Conservation (phyloP, 2,329 filamentous ascomycete genomes). For the Penicillium sp. region DNA sequence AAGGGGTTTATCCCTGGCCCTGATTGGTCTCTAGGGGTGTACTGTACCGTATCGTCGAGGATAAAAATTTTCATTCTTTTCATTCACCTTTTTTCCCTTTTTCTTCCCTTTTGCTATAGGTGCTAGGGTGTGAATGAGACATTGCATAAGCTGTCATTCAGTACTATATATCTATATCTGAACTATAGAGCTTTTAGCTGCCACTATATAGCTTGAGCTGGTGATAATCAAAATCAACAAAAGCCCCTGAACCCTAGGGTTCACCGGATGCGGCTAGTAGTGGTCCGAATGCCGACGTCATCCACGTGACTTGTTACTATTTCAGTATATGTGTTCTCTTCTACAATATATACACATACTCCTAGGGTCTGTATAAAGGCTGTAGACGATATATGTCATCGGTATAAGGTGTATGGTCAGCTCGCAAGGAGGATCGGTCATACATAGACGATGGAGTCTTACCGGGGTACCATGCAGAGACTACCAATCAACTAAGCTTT, state of each 20-base stretch:
- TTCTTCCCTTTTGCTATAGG: neutral
- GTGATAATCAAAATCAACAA: neutral
- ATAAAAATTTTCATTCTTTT: constrained; percentile 8
- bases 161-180: neutral
- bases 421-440: neutral
- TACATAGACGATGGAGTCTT: neutral
- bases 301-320: constrained; percentile 11
- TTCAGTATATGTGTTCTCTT: neutral
- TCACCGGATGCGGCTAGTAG: constrained; percentile 18
- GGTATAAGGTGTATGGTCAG: neutral
- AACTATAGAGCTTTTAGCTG: neutral
- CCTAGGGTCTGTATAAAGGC: neutral
- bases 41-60: constrained; percentile 8
- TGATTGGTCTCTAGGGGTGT: constrained; percentile 16
- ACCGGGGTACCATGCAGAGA: neutral
- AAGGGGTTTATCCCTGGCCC: neutral
- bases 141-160: neutral
- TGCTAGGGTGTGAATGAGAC: neutral
- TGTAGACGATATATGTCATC: neutral
- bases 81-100: too few species aligned
- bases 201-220: neutral
- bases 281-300: constrained; percentile 18
- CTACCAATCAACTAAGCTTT: neutral
- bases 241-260: constrained; percentile 18
- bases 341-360: neutral